Percentiles rank a stretch among this genome's conserved stretches.
Conservation (phyloP, 1,139 yeast species). For the Lizanozyma gosingica region DNA sequence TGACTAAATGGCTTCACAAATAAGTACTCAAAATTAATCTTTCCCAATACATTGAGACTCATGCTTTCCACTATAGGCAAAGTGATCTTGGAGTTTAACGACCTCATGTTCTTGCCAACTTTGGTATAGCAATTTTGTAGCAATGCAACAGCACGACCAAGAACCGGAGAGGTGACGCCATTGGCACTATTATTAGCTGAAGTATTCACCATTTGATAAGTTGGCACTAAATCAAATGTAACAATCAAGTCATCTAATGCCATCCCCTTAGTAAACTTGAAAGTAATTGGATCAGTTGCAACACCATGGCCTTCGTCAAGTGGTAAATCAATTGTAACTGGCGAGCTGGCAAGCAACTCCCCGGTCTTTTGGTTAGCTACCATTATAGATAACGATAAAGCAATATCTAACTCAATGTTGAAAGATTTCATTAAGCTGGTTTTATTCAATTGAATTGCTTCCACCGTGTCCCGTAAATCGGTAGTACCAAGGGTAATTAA, state of each 20-base stretch:
- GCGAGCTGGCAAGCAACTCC: conserved; percentile 46
- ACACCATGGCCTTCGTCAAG: conserved; percentile 69
- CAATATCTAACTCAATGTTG: conserved; percentile 80
- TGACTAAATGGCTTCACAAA: conserved; percentile 69
- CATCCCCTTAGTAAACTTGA: conserved; percentile 46
- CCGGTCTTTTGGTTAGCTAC: conserved; percentile 32
- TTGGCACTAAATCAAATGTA: conserved; percentile 87
- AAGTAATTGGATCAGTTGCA: conserved; percentile 75
- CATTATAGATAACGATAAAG: conserved; percentile 67
- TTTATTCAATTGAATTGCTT: conserved; percentile 63
- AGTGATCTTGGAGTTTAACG: conserved; percentile 58
- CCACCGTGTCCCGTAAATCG: conserved; percentile 52
- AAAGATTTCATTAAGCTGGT: conserved; percentile 70
- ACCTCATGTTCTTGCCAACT: conserved; percentile 63
- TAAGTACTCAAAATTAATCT: conserved; percentile 65
- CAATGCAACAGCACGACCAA: conserved; percentile 84
- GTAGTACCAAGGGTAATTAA: conserved; percentile 82
- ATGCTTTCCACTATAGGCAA: conserved; percentile 72
- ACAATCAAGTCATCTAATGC: conserved; percentile 50
- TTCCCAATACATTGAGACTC: conserved; percentile 70
- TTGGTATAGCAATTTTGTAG: conserved; percentile 55
- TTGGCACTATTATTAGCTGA: neutral
- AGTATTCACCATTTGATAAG: conserved; percentile 41
- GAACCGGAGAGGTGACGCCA: conserved; percentile 16
- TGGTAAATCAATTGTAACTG: conserved; percentile 71